Percentiles rank a stretch among this genome's conserved stretches.
Evolutionary conservation across 768 basidiomycete genomes (phyloP).

Genomic region (Favolaschia claudopus): DNA sequence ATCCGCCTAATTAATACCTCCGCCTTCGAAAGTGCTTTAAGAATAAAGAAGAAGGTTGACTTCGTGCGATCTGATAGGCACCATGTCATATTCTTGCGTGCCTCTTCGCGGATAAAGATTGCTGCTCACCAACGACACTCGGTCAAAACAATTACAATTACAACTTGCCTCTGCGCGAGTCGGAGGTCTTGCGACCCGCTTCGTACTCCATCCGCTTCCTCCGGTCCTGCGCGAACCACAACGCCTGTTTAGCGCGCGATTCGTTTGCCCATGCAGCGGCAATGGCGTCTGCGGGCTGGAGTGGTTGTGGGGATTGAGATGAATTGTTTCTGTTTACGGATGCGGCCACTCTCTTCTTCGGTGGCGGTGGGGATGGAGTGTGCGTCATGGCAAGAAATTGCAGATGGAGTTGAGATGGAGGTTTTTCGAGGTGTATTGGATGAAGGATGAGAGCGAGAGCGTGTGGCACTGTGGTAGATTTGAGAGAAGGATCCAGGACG

Average conservation of each 20-base stretch:
- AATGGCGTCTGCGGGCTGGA: conserved; percentile 68
- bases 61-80: conserved; percentile 28
- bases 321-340: conserved; percentile 23
- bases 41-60: conserved; percentile 9
- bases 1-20: not conserved
- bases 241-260: conserved; percentile 63
- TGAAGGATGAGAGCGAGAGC: not conserved
- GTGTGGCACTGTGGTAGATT: conserved; percentile 12
- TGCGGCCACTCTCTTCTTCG: conserved; percentile 33
- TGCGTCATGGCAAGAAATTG: conserved; percentile 49
- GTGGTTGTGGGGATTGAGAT: conserved; percentile 37
- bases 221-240: conserved; percentile 60
- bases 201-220: conserved; percentile 60
- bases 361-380: conserved; percentile 16
- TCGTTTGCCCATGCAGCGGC: conserved; percentile 74
- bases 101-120: conserved; percentile 13
- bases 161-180: conserved; percentile 52
- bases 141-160: conserved; percentile 56
- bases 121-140: conserved; percentile 17
- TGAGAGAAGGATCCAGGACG: conserved; percentile 10
- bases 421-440: conserved; percentile 5
- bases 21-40: conserved; percentile 7
- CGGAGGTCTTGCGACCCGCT: conserved; percentile 41
- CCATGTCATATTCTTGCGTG: not conserved
- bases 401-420: conserved; percentile 34